Evolutionary conservation across 768 basidiomycete species (phyloP), one percentile per base, ranked within the genome.

Genomic region (Auricularia cornea): DNA sequence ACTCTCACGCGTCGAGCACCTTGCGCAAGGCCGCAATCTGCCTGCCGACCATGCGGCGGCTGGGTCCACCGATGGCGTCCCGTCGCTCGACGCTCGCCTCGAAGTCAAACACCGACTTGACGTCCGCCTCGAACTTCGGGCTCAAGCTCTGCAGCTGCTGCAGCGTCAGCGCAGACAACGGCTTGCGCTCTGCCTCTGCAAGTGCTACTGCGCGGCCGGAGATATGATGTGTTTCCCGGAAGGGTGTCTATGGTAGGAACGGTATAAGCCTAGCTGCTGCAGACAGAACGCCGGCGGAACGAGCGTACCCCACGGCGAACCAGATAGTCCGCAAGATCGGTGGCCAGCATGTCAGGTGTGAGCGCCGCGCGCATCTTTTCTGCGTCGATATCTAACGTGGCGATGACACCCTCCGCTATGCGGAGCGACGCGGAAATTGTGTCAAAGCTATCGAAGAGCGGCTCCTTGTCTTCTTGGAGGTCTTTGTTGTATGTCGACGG

Each of bases 401-500:
- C 86, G 67, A 99, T 81, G 57, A 98, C 96, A 28, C 97, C 97
- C 73, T 97, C 93, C 1, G 94, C 87, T 68, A 99, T 98, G 71
- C 88, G 84, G 69, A 98, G 81, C 32, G 88, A 95, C 23, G 92
- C 92, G 18, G 87, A 86, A 48, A 97, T 74, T 41, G 90, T 98
- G 71, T 95, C 93, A 16, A 96, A 90, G 11, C 89, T 79, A 71
- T 99, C 97, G 67, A 98, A 98, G 62, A 99, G 76, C 2, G 97
- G 95, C 71, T 99, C 97, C 75, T 99, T 98, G 75, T 96, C 94
- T 74, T 99, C 97, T 74, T 98, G 97, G 54, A 99, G 79, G 76
- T 99, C 97, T 75, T 99, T 99, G 81, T 99, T 98, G 78, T 99
- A 99, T 10, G 97, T 99, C 23, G 96, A 97, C 16, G 97, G 97